Percentiles rank a stretch among this genome's conserved stretches.
Conservation (phyloP, 2,329 filamentous ascomycete species). For the Ceratocystis albifundus region DNA sequence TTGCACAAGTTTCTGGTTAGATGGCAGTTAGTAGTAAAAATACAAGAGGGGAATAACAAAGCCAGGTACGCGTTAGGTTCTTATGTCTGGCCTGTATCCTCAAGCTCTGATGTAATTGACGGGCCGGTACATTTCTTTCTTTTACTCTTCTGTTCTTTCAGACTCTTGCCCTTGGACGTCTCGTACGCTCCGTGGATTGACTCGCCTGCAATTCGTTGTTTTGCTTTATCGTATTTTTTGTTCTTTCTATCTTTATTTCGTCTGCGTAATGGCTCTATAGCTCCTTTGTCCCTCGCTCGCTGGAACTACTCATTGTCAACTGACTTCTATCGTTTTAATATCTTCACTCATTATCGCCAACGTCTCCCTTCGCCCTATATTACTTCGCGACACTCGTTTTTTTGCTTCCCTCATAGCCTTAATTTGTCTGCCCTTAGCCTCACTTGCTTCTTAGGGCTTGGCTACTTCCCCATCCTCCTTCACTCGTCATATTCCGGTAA, state of each 20-base stretch:
- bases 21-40: not conserved
- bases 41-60: not conserved
- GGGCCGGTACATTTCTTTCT: not conserved
- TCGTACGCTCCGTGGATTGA: not conserved
- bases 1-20: not conserved
- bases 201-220: not conserved
- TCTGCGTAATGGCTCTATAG: not conserved
- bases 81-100: slow-evolving; percentile 6
- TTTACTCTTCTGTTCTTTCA: not conserved
- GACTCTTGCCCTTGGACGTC: not conserved
- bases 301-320: not conserved
- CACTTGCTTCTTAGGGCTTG: not conserved
- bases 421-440: not conserved
- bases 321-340: not conserved
- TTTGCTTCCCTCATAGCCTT: not conserved
- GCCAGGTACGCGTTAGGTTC: not conserved
- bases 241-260: not conserved
- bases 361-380: slow-evolving; percentile 11
- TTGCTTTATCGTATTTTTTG: not conserved
- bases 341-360: not conserved
- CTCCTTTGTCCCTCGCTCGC: not conserved
- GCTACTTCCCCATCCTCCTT: not conserved
- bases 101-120: too few relatives aligned
- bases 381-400: slow-evolving; percentile 8
- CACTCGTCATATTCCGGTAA: not conserved